Base-by-base conservation (phyloP, 2,329 filamentous ascomycete species). In the Trichoderma hamatum region DNA sequence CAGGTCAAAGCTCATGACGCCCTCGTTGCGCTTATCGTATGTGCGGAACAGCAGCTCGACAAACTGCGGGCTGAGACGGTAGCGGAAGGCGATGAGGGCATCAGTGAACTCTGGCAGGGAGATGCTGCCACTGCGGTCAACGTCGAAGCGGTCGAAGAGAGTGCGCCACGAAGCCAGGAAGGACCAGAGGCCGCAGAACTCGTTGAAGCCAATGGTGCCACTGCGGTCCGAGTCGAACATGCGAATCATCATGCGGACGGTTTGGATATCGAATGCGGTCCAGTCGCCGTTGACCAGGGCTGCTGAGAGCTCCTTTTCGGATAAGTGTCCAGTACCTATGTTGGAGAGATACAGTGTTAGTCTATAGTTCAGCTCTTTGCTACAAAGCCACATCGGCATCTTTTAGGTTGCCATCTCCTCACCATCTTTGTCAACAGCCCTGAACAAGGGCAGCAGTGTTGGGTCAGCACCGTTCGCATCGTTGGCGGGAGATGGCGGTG, bases 221-320 rank as follows among this genome's bases (percentile, higher is more conserved):
- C 88, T 92, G 74, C 92, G 91, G 81, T 97, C 92, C 69, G 91
- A 92, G 82, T 98, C 95, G 82, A 99, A 99, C 96, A 99, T 98
- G 77, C 94, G 92, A 74, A 99, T 97, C 94, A 99, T 97, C 93
- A 98, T 97, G 76, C 91, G 91, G 72, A 98, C 94, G 1, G 96
- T 99, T 75, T 97, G 92, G 5, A 90, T 86, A 80, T 99, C 94
- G 79, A 99, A 99, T 5, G 93, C 88, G 1, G 93, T 93, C 88
- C 93, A 97, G 84, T 99, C 96, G 67, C 94, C 95, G 78, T 99
- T 99, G 70, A 98, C 94, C 6, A 99, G 89, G 24, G 96, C 96
- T 1, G 92, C 90, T 11, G 92, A 91, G 52, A 99, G 89, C 80
- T 98, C 95, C 63, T 86, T 85, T 80, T 97, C 94, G 2, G 92